Percentiles rank a stretch among this genome's conserved stretches.
Evolutionary conservation across 805 yeast genomes (phyloP).

Genomic region (Monosporozyma unispora): DNA sequence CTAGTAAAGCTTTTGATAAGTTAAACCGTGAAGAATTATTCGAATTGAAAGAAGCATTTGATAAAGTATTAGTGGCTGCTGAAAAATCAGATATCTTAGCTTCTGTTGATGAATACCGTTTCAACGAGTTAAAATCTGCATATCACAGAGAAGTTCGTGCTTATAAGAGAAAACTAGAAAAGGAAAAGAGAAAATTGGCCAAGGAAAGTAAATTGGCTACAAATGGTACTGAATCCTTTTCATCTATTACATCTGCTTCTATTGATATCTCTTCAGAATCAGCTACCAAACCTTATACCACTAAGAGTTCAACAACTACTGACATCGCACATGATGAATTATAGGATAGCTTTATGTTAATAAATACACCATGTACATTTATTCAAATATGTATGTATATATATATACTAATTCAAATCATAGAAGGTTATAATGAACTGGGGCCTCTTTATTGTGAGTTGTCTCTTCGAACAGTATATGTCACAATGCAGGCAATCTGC

Average conservation of each 20-base stretch:
- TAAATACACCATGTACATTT: neutral
- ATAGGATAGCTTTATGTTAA: neutral
- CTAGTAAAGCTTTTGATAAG: constrained; percentile 14
- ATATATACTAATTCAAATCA: neutral
- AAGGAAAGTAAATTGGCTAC: neutral
- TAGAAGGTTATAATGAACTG: neutral
- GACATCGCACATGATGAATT: neutral
- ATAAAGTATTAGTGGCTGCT: constrained; percentile 13
- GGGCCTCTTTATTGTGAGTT: neutral
- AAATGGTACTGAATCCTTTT: neutral
- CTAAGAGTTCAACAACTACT: neutral
- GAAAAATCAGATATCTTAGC: constrained; percentile 13
- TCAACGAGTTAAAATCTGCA: constrained; percentile 24
- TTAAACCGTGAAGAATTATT: constrained; percentile 27
- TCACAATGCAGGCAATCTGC: neutral
- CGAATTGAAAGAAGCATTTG: constrained; percentile 24
- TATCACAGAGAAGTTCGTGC: constrained; percentile 20
- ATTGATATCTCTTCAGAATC: neutral
- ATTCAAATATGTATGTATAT: neutral
- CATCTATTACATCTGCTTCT: neutral
- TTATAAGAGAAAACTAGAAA: constrained; percentile 22
- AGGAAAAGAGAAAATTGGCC: constrained; percentile 4
- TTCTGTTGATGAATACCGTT: constrained; percentile 22
- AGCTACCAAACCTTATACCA: neutral
- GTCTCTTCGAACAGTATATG: neutral